Conservation (phyloP, 768 basidiomycete genomes). For the Clitopilus hobsonii region DNA sequence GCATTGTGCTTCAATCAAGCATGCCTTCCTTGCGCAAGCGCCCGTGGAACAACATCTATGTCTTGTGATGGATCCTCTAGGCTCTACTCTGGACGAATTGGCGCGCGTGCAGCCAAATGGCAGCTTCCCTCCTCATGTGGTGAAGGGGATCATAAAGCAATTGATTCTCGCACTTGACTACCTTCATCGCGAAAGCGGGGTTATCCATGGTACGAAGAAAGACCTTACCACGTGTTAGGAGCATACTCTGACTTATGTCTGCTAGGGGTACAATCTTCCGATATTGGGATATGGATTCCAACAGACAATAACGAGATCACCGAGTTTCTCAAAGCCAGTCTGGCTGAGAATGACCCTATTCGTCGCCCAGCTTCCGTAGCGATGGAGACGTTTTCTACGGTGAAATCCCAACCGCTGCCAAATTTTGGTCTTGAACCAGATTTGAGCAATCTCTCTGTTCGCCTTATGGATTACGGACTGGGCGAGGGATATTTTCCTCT, state of each 20-base stretch:
- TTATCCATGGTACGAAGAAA: constrained; percentile 13
- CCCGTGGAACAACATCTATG: background rate
- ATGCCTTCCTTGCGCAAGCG: background rate
- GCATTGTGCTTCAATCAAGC: constrained; percentile 4
- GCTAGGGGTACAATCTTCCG: no score
- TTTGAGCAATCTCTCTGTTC: constrained; percentile 12
- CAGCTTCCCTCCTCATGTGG: constrained; percentile 7
- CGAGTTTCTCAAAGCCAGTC: no score
- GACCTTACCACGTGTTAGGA: constrained; percentile 11
- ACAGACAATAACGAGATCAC: no score
- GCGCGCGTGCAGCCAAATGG: background rate
- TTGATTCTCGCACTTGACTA: constrained; percentile 21
- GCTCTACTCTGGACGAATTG: background rate
- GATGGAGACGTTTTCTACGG: constrained; percentile 17
- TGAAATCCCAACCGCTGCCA: constrained; percentile 20
- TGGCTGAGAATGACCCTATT: no score
- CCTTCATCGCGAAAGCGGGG: constrained; percentile 17
- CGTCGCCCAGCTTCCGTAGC: no score
- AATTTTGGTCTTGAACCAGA: constrained; percentile 9
- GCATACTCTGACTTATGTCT: no score
- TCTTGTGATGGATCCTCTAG: constrained; percentile 3
- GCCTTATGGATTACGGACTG: constrained; percentile 16
- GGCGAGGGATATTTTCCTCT: constrained; percentile 6
- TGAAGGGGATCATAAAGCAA: constrained; percentile 18
- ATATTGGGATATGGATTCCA: no score